phyloP scores from a whole-genome alignment of 1,284 basidiomycete species.

The Apiotrichum gracile region DNA sequence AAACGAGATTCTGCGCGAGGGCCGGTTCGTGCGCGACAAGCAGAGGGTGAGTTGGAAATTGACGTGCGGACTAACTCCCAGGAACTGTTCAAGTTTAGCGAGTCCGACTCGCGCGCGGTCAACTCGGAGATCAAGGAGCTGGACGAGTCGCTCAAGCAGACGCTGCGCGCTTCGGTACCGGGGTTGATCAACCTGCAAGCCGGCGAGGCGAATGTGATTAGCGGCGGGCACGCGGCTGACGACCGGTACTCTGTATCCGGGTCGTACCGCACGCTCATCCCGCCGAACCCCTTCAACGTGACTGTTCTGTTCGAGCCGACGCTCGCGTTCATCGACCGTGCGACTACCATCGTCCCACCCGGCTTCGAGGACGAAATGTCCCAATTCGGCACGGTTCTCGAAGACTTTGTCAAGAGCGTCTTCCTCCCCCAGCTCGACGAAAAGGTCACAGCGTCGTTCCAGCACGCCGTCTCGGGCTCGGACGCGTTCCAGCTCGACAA shows the following conservation, averaged over 20 bases:
- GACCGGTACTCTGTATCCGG: slow-evolving; percentile 62
- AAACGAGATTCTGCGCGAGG: slow-evolving; percentile 87
- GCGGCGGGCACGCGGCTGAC: slow-evolving; percentile 52
- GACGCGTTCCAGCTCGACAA: slow-evolving; percentile 66
- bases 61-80: not conserved
- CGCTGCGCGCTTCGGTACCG: slow-evolving; percentile 85
- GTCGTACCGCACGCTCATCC: slow-evolving; percentile 78
- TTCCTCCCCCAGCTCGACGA: slow-evolving; percentile 95
- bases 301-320: slow-evolving; percentile 91
- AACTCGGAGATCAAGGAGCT: slow-evolving; percentile 65
- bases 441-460: slow-evolving; percentile 82
- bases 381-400: slow-evolving; percentile 63
- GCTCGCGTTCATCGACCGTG: slow-evolving; percentile 71
- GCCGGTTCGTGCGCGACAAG: slow-evolving; percentile 67
- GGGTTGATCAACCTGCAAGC: slow-evolving; percentile 63
- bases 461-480: slow-evolving; percentile 70
- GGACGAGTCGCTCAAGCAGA: slow-evolving; percentile 78
- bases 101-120: slow-evolving; percentile 70
- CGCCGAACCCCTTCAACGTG: slow-evolving; percentile 91
- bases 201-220: slow-evolving; percentile 53
- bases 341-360: slow-evolving; percentile 62
- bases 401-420: slow-evolving; percentile 89
- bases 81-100: slow-evolving; percentile 76
- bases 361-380: slow-evolving; percentile 61
- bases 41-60: slow-evolving; percentile 56